Evolutionary conservation across 2,329 filamentous ascomycete species (phyloP).

Genomic region (Pseudogymnoascus destructans): DNA sequence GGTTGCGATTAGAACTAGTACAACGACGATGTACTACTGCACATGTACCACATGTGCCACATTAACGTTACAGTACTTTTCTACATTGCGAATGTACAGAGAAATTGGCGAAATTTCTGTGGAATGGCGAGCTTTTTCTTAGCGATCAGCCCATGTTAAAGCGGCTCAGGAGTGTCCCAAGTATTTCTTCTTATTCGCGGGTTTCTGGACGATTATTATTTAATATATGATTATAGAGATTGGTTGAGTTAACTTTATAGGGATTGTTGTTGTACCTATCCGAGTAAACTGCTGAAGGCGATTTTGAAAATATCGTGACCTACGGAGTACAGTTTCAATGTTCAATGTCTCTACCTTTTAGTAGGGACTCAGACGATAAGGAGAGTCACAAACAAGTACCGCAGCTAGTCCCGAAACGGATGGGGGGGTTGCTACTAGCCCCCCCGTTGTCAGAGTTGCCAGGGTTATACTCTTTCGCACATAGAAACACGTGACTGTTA

Average conservation of each 20-base stretch:
- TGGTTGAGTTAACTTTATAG: too few species aligned
- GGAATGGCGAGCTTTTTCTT: neutral
- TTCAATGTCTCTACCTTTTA: neutral
- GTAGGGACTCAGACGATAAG: constrained; percentile 4
- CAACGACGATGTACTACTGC: neutral
- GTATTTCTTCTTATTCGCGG: neutral
- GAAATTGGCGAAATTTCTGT: constrained; percentile 4
- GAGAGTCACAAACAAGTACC: neutral
- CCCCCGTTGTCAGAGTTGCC: neutral
- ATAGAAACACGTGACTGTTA: constrained; percentile 2
- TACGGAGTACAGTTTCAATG: neutral
- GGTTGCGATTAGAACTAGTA: constrained; percentile 7
- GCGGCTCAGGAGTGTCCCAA: neutral
- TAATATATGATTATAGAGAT: neutral
- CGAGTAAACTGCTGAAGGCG: neutral
- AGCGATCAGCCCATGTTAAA: neutral
- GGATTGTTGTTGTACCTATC: neutral
- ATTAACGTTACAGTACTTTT: neutral
- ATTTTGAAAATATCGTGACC: neutral
- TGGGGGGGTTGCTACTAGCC: neutral
- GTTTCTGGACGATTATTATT: neutral
- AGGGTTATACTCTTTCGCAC: neutral
- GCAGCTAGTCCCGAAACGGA: neutral
- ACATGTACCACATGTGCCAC: neutral
- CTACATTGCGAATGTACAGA: constrained; percentile 3